Evolutionary conservation across 2,329 filamentous ascomycete genomes (phyloP).

Genomic region (Xylariaceae sp.): DNA sequence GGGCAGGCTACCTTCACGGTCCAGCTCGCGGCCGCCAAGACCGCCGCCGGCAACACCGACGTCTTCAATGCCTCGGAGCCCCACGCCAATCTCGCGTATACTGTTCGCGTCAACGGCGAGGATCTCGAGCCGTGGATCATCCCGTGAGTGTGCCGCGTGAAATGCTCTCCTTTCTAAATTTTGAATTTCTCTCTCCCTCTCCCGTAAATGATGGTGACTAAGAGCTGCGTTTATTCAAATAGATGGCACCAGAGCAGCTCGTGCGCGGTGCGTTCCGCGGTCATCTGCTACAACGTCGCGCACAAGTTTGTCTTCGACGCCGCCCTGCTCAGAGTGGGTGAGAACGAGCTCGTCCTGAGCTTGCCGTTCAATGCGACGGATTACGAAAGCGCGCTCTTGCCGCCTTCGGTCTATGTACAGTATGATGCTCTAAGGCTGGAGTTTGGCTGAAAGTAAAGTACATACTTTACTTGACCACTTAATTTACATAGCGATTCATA

Average conservation of each 20-base stretch:
- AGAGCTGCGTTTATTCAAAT: neutral
- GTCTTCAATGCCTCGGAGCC: constrained; percentile 56
- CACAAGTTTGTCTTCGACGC: constrained; percentile 63
- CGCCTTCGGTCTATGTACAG: constrained; percentile 61
- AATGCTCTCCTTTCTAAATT: neutral
- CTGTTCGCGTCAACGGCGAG: constrained; percentile 43
- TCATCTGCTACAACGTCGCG: constrained; percentile 63
- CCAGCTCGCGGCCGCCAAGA: constrained; percentile 65
- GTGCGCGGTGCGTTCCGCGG: constrained; percentile 61
- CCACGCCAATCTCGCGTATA: constrained; percentile 56
- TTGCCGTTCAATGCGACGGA: constrained; percentile 63
- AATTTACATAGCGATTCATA: too few species aligned
- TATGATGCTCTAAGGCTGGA: constrained; percentile 67
- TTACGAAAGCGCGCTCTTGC: constrained; percentile 59
- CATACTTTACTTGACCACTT: too few species aligned
- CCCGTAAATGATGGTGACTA: constrained; percentile 1
- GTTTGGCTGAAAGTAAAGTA: constrained; percentile 34
- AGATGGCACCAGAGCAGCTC: constrained; percentile 58
- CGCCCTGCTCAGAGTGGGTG: constrained; percentile 49
- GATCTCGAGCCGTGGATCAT: constrained; percentile 58
- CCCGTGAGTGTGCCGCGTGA: constrained; percentile 39
- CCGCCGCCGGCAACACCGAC: constrained; percentile 59
- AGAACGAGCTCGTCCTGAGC: constrained; percentile 60
- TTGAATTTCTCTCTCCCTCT: neutral
- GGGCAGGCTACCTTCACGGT: constrained; percentile 62